Evolutionary conservation across 371 early-diverging fungal species (phyloP).

Genomic region (Apophysomyces trapeziformis): DNA sequence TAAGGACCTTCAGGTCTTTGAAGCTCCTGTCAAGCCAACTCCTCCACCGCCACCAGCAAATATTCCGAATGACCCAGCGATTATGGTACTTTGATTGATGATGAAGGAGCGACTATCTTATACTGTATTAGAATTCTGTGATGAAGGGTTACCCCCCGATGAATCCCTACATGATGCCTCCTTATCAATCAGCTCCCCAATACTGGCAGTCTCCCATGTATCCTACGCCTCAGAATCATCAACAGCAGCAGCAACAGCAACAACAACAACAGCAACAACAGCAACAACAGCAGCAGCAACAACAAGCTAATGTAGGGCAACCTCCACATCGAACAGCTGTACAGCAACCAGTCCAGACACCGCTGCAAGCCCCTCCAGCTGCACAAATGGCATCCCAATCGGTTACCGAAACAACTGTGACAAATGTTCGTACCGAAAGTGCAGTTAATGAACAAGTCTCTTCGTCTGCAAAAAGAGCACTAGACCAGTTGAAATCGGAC

Average conservation of each 20-base stretch:
- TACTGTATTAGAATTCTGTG: slow-evolving; percentile 19
- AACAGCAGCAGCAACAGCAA: slow-evolving; percentile 35
- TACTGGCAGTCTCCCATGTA: slow-evolving; percentile 34
- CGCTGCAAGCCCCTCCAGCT: slow-evolving; percentile 32
- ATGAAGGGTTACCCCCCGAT: slow-evolving; percentile 47
- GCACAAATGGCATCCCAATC: slow-evolving; percentile 1
- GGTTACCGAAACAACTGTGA: not conserved
- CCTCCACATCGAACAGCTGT: slow-evolving; percentile 22
- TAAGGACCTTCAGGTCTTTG: slow-evolving; percentile 89
- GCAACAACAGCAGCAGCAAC: slow-evolving; percentile 36
- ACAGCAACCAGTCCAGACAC: slow-evolving; percentile 23
- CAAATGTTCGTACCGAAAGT: not conserved
- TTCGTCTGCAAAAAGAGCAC: not conserved
- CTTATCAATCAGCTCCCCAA: slow-evolving; percentile 24
- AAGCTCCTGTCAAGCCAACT: slow-evolving; percentile 64
- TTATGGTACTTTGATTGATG: slow-evolving; percentile 65
- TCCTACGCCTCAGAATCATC: slow-evolving; percentile 27
- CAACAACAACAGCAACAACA: slow-evolving; percentile 24
- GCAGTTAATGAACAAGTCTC: not conserved
- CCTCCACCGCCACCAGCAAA: slow-evolving; percentile 56
- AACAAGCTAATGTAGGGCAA: slow-evolving; percentile 24
- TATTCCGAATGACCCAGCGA: slow-evolving; percentile 88
- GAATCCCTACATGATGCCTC: slow-evolving; percentile 47
- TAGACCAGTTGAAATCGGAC: slow-evolving; percentile 10
- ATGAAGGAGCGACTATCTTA: slow-evolving; percentile 1